Base-by-base conservation (phyloP, 192 early-diverging fungal species). In the Lobulomyces angularis region DNA sequence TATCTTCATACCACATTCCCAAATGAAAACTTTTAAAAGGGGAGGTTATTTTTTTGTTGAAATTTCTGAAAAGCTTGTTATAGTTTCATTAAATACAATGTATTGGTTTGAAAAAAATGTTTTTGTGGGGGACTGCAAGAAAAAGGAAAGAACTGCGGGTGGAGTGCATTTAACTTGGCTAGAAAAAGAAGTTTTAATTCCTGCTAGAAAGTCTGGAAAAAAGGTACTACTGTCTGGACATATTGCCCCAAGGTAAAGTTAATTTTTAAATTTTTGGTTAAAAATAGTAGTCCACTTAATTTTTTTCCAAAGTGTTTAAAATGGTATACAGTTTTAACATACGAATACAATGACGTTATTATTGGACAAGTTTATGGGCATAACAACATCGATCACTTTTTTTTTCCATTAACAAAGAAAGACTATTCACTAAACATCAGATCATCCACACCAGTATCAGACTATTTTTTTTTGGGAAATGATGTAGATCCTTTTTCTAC, bases 321-420 rank as follows among this genome's bases (percentile, higher is more conserved):
- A 33, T 8, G 31, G 18, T 52, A 54, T 45, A 34, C 51, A 1
- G 12, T 24, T 0, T 28, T 62, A 17, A 48, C 45, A 32, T 16
- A 45, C n/a, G 37, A 53, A 30, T 62, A 59, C 41, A 23, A 22
- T n/a, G 46, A 58, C 27, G 30, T 36, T n/a, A 43, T 62, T 19
- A 8, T n/a, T 2, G 61, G 61, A 2, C 55, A 56, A 37, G 49
- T 58, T 44, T 62, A 58, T 37, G 61, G 61, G 5, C 61, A 62
- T 42, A 57, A 54, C 51, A 62, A 19, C n/a, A 27, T 32, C 37
- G 58, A 61, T 20, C 59, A 61, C 36, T 52, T 51, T 37, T 61
- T 56, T 27, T 61, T 61, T 32, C 44, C 59, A 9, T 36, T 49
- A 6, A 17, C 40, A 8, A 21, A 21, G 6, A 12, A 41, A 3